These are phyloP conservation scores for Dissoconium aciculare DNA, from an alignment of 2,329 filamentous ascomycete genomes.

Conservation along the genomic window DNA sequence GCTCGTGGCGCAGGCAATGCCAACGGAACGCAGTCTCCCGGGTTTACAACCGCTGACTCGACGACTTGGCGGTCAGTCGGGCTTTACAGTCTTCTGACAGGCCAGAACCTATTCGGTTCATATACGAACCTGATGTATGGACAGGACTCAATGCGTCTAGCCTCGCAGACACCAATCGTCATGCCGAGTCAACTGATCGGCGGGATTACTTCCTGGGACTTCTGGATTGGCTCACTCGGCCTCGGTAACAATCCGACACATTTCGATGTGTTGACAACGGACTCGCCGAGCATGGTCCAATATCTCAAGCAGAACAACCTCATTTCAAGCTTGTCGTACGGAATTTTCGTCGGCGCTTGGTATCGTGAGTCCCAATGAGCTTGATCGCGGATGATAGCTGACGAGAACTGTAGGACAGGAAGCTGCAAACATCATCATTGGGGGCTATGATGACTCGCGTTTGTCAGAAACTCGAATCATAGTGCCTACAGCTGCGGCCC, in stretches of 20 bases:
- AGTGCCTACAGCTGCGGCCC: neutral
- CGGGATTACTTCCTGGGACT: constrained; percentile 20
- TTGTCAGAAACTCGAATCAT: neutral
- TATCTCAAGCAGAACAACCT: neutral
- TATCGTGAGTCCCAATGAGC: too few species aligned
- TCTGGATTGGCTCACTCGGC: constrained; percentile 24
- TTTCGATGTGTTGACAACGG: constrained; percentile 7
- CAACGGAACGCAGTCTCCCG: neutral
- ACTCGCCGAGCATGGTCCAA: neutral
- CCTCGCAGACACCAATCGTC: constrained; percentile 10
- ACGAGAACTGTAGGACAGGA: too few species aligned
- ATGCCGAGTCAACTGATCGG: constrained; percentile 22
- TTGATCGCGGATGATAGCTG: too few species aligned
- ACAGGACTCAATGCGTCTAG: constrained; percentile 21
- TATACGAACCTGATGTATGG: constrained; percentile 23
- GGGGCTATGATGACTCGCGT: neutral
- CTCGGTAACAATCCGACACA: constrained; percentile 13
- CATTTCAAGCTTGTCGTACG: neutral
- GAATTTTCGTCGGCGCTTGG: neutral
- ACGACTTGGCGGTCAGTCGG: constrained; percentile 20
- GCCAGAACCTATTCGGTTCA: constrained; percentile 9
- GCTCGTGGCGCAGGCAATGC: neutral
- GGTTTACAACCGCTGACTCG: constrained; percentile 22
- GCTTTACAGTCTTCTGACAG: neutral
- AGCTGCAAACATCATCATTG: neutral